Conservation (phyloP, 257 asterid species). For the Solanum clarkiae region DNA sequence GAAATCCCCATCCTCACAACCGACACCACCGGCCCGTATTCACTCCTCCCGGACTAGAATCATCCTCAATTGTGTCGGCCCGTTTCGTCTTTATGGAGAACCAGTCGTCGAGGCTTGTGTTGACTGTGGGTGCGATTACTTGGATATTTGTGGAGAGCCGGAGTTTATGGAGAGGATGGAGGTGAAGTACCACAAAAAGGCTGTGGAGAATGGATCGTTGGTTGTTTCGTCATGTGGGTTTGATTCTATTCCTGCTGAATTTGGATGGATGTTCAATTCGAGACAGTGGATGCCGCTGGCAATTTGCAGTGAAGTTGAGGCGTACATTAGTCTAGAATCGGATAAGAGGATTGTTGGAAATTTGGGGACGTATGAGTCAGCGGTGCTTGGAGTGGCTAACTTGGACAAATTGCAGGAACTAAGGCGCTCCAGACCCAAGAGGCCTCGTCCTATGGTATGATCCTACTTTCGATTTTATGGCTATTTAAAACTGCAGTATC, state of each 20-base stretch:
- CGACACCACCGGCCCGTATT: conserved; percentile 30
- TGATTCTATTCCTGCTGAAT: conserved; percentile 77
- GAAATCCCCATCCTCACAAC: conserved; percentile 55
- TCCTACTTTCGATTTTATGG: background rate
- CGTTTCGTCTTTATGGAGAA: conserved; percentile 68
- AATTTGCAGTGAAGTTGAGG: conserved; percentile 46
- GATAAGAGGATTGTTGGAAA: conserved; percentile 56
- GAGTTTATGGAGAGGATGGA: conserved; percentile 91
- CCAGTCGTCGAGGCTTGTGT: conserved; percentile 75
- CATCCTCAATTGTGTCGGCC: conserved; percentile 75
- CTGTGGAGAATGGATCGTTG: conserved; percentile 48
- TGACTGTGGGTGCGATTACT: conserved; percentile 67
- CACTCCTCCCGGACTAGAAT: conserved; percentile 50
- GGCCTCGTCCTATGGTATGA: conserved; percentile 47
- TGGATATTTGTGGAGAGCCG: conserved; percentile 80
- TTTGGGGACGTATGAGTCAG: conserved; percentile 64
- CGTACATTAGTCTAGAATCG: conserved; percentile 68
- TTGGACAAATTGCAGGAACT: conserved; percentile 35
- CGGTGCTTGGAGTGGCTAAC: conserved; percentile 78
- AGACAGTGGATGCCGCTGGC: conserved; percentile 49
- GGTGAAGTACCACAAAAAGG: conserved; percentile 41
- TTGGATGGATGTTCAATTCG: conserved; percentile 53
- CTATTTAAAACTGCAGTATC: background rate
- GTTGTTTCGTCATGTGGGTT: conserved; percentile 79
- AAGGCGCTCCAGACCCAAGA: conserved; percentile 54